These are phyloP conservation scores for Blastobotrys parvus DNA, from an alignment of 805 yeast species.

Conservation along the genomic window DNA sequence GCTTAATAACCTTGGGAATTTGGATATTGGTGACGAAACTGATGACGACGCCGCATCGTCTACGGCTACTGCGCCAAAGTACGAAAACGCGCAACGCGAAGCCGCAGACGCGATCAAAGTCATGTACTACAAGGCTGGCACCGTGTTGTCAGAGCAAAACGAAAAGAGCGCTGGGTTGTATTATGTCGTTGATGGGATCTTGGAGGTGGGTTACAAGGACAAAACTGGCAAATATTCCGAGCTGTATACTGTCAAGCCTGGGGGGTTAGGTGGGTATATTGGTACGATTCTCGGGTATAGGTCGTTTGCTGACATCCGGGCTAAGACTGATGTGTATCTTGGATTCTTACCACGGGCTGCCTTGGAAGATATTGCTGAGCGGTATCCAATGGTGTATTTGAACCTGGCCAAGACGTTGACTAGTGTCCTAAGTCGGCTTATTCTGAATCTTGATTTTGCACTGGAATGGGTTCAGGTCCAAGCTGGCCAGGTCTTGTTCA, in stretches of 20 bases:
- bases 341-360: conserved; percentile 62
- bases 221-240: conserved; percentile 14
- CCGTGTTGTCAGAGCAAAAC: conserved; percentile 54
- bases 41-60: not conserved
- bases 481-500: conserved; percentile 75
- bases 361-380: conserved; percentile 61
- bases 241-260: conserved; percentile 55
- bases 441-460: conserved; percentile 78
- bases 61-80: not conserved
- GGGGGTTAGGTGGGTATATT: conserved; percentile 83
- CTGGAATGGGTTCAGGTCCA: conserved; percentile 88
- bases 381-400: conserved; percentile 65
- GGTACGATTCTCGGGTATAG: conserved; percentile 72
- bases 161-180: conserved; percentile 65
- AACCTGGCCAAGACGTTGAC: conserved; percentile 70
- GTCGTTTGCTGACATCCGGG: conserved; percentile 64
- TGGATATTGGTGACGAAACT: not conserved
- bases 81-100: conserved; percentile 10
- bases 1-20: not conserved
- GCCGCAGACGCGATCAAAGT: conserved; percentile 42
- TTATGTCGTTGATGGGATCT: conserved; percentile 69
- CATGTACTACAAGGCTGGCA: conserved; percentile 42
- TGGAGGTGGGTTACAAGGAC: conserved; percentile 53
- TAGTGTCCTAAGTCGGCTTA: conserved; percentile 53
- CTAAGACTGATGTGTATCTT: conserved; percentile 53